Evolutionary conservation across 345 rosid genomes (phyloP), one percentile per base, ranked within the genome.

Genomic region (Ailanthus altissimus): DNA sequence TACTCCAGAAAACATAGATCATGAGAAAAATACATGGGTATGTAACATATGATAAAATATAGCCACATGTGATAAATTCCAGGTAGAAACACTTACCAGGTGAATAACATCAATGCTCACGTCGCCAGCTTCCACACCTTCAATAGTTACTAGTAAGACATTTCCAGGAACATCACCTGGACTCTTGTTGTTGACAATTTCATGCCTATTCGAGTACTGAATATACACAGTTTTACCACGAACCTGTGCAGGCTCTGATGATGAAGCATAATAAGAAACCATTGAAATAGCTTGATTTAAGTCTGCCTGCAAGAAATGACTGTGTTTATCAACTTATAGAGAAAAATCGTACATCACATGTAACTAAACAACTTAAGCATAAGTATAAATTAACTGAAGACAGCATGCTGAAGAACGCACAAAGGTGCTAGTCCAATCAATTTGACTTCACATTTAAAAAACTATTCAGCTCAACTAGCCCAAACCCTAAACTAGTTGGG

Each of bases 131-230:
- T 93, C 97, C 38, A 93, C 98, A 69, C 98, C 98, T 84, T 96
- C 99, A 23, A 96, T 91, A 18, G 98, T 96, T 40, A 96, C 97
- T 45, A 96, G 85, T 70, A 96, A 84, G 38, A 96, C 99, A 84
- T 93, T 96, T 36, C 98, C 99, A 78, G 97, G 99, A 82, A 88
- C 91, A 81, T 93, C 99, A 28, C 97, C 97, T 25, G 98, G 97
- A 83, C 97, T 92, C 91, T 91, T 94, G 83, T 90, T 93, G 89
- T 93, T 94, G 54, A 96, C 98, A 72, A 96, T 96, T 70, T 96
- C 99, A 82, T 92, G 97, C 43, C 98, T 87, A 73, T 96, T 93
- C 1, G 99, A 96, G 80, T 96, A 93, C 79, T 96, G 99, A 78
- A 93, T 93, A 77, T 96, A 96, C 43, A 93, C 97, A 25, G 97